phyloP scores from a whole-genome alignment of 345 rosid genomes.

The Mercurialis annua region DNA sequence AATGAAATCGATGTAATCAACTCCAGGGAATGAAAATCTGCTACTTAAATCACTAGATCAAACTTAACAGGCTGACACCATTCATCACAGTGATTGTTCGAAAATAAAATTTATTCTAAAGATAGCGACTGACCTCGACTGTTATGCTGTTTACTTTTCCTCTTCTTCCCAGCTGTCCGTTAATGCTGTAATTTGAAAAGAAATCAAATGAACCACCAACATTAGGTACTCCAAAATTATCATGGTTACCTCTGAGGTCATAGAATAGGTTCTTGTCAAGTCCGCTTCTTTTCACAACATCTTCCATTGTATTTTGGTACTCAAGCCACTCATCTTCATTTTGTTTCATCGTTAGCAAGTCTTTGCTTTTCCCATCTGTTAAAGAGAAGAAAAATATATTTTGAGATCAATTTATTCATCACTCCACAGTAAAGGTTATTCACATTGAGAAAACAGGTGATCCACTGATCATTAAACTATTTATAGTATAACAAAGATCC shows the following conservation, averaged over 20 bases:
- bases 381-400: conserved; percentile 17
- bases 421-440: neutral
- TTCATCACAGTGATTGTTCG: neutral
- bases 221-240: conserved; percentile 77
- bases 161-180: conserved; percentile 58
- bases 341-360: conserved; percentile 76
- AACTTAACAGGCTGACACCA: neutral
- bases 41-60: neutral
- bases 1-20: conserved; percentile 1
- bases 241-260: conserved; percentile 96
- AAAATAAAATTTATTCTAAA: neutral
- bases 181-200: conserved; percentile 81
- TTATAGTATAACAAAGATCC: no score
- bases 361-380: conserved; percentile 89
- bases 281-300: conserved; percentile 60
- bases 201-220: conserved; percentile 65
- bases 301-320: conserved; percentile 67
- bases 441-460: neutral
- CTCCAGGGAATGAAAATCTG: neutral
- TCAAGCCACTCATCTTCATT: conserved; percentile 82
- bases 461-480: neutral
- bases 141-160: conserved; percentile 57
- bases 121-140: conserved; percentile 55
- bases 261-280: conserved; percentile 67
- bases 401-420: neutral